A percentile compares a stretch with the other conserved stretches of the same genome.
phyloP scores from a whole-genome alignment of 2,329 filamentous ascomycete species.

The Zymoseptoria brevis region DNA sequence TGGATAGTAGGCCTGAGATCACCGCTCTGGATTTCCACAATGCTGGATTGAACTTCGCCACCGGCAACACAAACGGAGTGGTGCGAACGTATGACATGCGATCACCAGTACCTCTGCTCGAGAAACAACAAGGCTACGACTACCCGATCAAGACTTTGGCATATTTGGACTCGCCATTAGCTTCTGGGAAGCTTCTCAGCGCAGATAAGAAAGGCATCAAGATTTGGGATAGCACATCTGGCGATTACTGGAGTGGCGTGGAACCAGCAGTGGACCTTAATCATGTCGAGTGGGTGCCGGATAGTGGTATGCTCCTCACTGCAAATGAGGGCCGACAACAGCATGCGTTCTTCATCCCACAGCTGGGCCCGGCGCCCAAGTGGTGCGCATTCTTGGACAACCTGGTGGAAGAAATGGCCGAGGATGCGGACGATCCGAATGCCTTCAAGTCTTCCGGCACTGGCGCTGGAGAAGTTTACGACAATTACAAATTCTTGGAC shows the following conservation, averaged over 20 bases:
- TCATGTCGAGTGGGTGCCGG: conserved; percentile 83
- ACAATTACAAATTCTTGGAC: conserved; percentile 98
- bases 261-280: conserved; percentile 94
- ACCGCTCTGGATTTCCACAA: conserved; percentile 81
- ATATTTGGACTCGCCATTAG: conserved; percentile 51
- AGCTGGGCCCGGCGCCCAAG: conserved; percentile 82
- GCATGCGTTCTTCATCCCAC: conserved; percentile 90
- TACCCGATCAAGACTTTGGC: conserved; percentile 81
- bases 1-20: conserved; percentile 51
- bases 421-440: conserved; percentile 59
- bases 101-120: conserved; percentile 73
- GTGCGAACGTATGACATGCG: conserved; percentile 88
- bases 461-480: conserved; percentile 67
- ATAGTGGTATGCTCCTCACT: conserved; percentile 90
- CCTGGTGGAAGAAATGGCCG: conserved; percentile 97
- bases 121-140: conserved; percentile 93
- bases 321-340: conserved; percentile 95
- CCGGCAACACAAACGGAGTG: conserved; percentile 79
- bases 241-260: conserved; percentile 88
- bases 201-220: conserved; percentile 96
- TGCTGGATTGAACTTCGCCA: conserved; percentile 75
- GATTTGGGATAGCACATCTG: conserved; percentile 78
- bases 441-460: conserved; percentile 39
- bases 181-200: conserved; percentile 39
- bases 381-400: conserved; percentile 98